Evolutionary conservation across 345 rosid species (phyloP), one percentile per base, ranked within the genome.

Genomic region (Dipteronia dyeriana): DNA sequence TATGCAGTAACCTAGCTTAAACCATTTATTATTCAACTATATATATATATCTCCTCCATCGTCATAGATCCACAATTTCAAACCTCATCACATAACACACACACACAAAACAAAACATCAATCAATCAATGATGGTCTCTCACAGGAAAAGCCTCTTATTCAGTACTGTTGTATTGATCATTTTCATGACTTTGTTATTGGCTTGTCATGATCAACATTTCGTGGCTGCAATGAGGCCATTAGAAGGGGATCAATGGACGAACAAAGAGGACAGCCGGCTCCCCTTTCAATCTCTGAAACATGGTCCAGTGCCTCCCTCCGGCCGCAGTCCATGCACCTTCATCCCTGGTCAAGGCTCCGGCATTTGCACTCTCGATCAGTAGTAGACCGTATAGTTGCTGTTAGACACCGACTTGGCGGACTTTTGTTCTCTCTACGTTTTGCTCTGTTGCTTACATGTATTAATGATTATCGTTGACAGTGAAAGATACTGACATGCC

Each of bases 311-410:
- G 73, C 39, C 54, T 2, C 39, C 70, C 17, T 45, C 76, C 0
- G 79, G 73, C 43, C 65, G 62, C 26, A 82, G 71, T 41, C 82
- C 82, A 12, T 82, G 84, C 77, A 65, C 70, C 1, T 17, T 45
- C 76, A 71, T 75, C 22, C 84, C 84, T 2, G 74, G 84, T 10
- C 68, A 41, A 0, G 74, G 68, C 47, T 34, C 66, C 14, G 84
- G 82, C 19, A 22, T 12, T 63, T 82, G 84, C 79, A 70, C 41
- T 51, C 75, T n/a, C n/a, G n/a, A n/a, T n/a, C n/a, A n/a, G n/a
- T n/a, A n/a, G n/a, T n/a, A n/a, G n/a, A n/a, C n/a, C n/a, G n/a
- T n/a, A n/a, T n/a, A n/a, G n/a, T n/a, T n/a, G n/a, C n/a, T n/a
- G n/a, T n/a, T n/a, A n/a, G n/a, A n/a, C n/a, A n/a, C n/a, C n/a